Base-by-base conservation (phyloP, 2,329 filamentous ascomycete species). In the Sporothrix sp. region DNA sequence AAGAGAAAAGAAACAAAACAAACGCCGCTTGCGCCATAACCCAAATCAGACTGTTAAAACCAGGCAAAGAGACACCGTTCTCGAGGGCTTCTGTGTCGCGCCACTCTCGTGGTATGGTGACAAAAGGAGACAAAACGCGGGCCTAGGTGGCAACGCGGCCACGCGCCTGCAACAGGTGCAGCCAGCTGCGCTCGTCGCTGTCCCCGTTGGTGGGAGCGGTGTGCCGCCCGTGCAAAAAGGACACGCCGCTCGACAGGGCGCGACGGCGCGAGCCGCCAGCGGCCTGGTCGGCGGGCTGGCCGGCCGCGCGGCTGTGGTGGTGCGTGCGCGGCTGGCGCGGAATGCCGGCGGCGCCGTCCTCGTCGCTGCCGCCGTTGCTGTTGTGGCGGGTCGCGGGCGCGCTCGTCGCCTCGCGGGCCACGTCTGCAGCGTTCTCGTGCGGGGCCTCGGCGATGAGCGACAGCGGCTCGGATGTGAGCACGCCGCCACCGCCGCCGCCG, bases 81-180 rank as follows among this genome's bases (percentile, higher is more conserved):
- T 44, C 11, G 27, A 32, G 28, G 28, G 27, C 40, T 44, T 21
- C 40, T 30, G 40, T 32, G 30, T 45, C 30, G 18, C 43, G 30
- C 14, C 14, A 18, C 37, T 11, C 38, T 21, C 27, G n/a, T 16
- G 35, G 11, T 4, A 16, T 11, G 32, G 5, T 4, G 6, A 14
- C 13, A 33, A 8, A 28, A 11, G 8, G 28, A 23, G 5, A 21
- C 16, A 28, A 28, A 10, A 28, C n/a, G n/a, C n/a, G 25, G 5
- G 25, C 18, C 36, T 39, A 54, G 3, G 53, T 53, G 7, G 59
- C 56, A 57, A 66, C 56, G 53, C 64, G 59, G 59, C 67, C 62
- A 52, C 65, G 63, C 33, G 64, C 60, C 57, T 66, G 65, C 54
- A 68, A 54, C 8, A 69, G 50, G 10, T 67, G 65, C 40, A 68